A percentile compares a stretch with the other conserved stretches of the same genome.
Conservation (phyloP, 2,329 filamentous ascomycete species). For the Colletotrichum costaricense region DNA sequence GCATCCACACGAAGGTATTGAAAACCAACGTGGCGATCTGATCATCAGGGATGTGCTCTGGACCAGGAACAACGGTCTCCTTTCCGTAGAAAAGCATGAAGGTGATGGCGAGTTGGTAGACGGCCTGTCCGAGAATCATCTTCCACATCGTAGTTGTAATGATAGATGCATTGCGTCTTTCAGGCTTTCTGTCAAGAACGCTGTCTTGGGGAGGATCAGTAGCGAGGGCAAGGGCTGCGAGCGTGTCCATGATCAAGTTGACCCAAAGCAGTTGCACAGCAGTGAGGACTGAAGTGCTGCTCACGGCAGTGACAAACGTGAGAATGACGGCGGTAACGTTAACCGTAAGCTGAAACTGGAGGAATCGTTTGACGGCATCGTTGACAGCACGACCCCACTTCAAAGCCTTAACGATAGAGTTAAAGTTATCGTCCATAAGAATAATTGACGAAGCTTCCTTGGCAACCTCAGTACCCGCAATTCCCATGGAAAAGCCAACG, state of each 20-base stretch:
- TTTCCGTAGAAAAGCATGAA: conserved; percentile 85
- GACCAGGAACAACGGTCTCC: conserved; percentile 47
- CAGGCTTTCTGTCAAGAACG: conserved; percentile 81
- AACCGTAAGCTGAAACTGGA: conserved; percentile 84
- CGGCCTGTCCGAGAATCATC: conserved; percentile 94
- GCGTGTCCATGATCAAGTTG: conserved; percentile 97
- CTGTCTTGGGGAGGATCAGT: conserved; percentile 89
- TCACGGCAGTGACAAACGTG: conserved; percentile 90
- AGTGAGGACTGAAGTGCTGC: conserved; percentile 77
- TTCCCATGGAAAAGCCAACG: conserved; percentile 88
- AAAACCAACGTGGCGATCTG: conserved; percentile 87
- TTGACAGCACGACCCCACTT: conserved; percentile 85
- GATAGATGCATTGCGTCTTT: conserved; percentile 66
- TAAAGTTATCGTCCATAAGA: conserved; percentile 89
- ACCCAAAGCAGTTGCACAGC: conserved; percentile 96
- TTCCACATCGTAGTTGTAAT: conserved; percentile 98
- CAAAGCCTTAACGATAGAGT: conserved; percentile 85
- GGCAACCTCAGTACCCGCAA: conserved; percentile 84
- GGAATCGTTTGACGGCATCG: conserved; percentile 81
- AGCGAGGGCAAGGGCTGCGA: conserved; percentile 87
- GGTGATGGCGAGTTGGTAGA: conserved; percentile 86
- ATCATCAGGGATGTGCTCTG: conserved; percentile 37
- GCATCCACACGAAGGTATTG: conserved; percentile 99
- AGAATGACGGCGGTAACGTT: conserved; percentile 91
- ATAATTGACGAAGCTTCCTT: conserved; percentile 89